Base-by-base conservation (phyloP, 805 yeast species). In the Spathaspora hagerdaliae region DNA sequence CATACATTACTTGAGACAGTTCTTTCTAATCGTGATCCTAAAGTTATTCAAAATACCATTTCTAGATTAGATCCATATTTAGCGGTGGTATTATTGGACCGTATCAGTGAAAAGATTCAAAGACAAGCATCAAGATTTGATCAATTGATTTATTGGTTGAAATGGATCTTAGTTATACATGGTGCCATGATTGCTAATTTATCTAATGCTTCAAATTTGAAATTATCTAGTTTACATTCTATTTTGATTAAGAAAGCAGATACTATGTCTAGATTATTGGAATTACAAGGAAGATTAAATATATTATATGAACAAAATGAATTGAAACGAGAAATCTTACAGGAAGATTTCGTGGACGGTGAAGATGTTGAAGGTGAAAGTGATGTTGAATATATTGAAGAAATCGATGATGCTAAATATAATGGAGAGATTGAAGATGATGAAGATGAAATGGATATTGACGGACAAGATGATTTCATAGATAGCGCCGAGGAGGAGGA, bases 1-100 rank as follows among this genome's bases (percentile, higher is more conserved):
- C 90, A 83, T 56, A 71, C 94, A 8, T 71, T 94, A 46, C 73
- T 94, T 50, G 98, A 94, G 63, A 81, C 88, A 2, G 96, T 96
- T 10, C 73, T 94, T 51, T 65, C 65, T 47, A 78, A 78, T 53
- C 69, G 73, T 40, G 83, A 79, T 52, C 77, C 78, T 41, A 60
- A 57, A 6, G 66, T 77, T 7, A 75, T 79, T 38, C 74, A 73
- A 52, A 70, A 71, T 44, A 79, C 84, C 6, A 71, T 79, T 39
- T 50, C 73, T 13, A 71, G 73, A 51, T 63, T 79, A 42, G 78
- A 77, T 39, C 65, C 81, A 7, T 61, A 73, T 3, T 69, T 75
- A 51, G 79, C 81, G 5, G 74, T 77, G 27, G 59, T 71, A 10
- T 65, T 80, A 37, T 63, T 80, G 53, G 81, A 78, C 51, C 69